Base-by-base conservation (phyloP, 768 basidiomycete genomes). In the Naganishia friedmannii region DNA sequence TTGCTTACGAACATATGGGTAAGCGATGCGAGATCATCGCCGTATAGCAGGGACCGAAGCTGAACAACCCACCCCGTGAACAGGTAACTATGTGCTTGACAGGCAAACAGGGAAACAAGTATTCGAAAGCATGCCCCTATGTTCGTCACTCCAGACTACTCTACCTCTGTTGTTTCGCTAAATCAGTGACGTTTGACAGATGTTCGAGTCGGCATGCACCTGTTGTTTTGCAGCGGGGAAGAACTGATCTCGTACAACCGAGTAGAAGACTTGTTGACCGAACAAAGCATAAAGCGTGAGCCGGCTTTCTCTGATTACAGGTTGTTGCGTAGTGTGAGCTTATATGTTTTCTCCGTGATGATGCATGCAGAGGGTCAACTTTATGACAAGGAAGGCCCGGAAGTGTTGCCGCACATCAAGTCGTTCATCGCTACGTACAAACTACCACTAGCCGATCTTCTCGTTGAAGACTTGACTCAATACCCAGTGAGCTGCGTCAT, bases 111-210 rank as follows among this genome's bases (percentile, higher is more conserved):
- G 80, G 0, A 82, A 87, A 75, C 84, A 84, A 74, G 83, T 88
- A 70, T 90, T 89, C 69, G 89, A 90, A 82, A 84, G 84, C 37
- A 90, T 90, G 89, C 89, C 89, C 0, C 83, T 90, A 53, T 90
- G 71, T 76, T 21, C 74, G 79, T 60, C 23, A 37, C 7, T 8
- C 42, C 42, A 13, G 2, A 3, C 58, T 3, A 4, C n/a, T 34
- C 46, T 54, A 84, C 84, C 48, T 83, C 89, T 55, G 88, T 88
- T n/a, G 23, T 12, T 8, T 54, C 21, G n/a, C 53, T n/a, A 53
- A 37, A 32, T 42, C 54, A 10, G 1, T 4, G 1, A 13, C 23
- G 12, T n/a, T 17, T 65, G 12, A 32, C 56, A 51, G 65, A 68
- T 21, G 65, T 73, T 12, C 45, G 69, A 32, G 51, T 63, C 13